phyloP scores from a whole-genome alignment of 139 green algal species.

The Haematococcus lacustris region DNA sequence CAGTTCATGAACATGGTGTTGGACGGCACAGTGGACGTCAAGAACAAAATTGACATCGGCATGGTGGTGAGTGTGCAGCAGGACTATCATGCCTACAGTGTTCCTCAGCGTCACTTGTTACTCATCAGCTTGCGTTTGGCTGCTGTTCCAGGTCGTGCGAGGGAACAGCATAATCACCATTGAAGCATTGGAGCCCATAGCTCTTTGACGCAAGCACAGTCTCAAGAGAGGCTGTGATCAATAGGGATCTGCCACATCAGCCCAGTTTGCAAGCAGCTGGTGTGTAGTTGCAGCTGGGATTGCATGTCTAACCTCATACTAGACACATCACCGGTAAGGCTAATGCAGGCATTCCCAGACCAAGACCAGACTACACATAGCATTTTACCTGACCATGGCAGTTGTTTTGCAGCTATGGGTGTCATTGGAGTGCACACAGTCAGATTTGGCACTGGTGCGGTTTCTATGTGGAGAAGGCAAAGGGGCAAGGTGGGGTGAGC shows the following conservation, averaged over 20 bases:
- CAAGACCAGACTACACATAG: too few species aligned
- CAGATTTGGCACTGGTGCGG: too few species aligned
- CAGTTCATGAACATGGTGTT: constrained; percentile 99
- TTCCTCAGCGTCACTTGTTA: too few species aligned
- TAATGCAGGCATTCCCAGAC: not conserved
- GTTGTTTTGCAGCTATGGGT: too few species aligned
- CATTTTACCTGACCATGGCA: too few species aligned
- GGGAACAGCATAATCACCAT: constrained; percentile 93
- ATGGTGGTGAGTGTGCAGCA: constrained; percentile 81
- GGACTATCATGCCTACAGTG: not conserved
- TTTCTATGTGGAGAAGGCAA: too few species aligned
- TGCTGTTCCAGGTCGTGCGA: constrained; percentile 72
- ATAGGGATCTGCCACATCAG: not conserved
- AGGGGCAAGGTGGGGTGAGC: too few species aligned
- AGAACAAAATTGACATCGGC: constrained; percentile 85
- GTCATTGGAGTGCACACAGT: too few species aligned
- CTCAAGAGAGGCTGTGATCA: not conserved
- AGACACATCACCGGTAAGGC: not conserved
- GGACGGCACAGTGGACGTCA: constrained; percentile 87
- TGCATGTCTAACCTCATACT: not conserved
- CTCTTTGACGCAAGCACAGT: not conserved
- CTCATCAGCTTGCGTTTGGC: not conserved
- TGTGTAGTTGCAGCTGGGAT: not conserved
- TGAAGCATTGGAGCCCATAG: constrained; percentile 79
- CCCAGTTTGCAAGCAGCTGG: not conserved